A percentile compares a stretch with the other conserved stretches of the same genome.
Evolutionary conservation across 164 flowering plant species (phyloP).

Genomic region (Stephania yunnanensis): DNA sequence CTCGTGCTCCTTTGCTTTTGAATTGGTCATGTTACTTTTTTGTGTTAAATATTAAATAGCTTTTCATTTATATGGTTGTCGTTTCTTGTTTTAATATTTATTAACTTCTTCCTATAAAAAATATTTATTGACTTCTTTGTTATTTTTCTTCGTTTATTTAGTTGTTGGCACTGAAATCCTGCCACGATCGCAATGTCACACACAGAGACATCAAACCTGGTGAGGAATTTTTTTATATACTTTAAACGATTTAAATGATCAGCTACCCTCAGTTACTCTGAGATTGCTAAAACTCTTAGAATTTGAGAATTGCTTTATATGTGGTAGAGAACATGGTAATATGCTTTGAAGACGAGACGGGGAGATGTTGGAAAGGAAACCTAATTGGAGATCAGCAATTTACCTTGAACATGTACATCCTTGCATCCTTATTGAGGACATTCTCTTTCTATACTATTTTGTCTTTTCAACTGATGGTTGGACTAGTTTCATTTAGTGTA

Average conservation of each 20-base stretch:
- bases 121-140: background rate
- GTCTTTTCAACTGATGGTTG: background rate
- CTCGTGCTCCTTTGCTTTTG: too few relatives aligned
- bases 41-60: background rate
- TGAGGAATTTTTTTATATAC: conserved; percentile 27
- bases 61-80: background rate
- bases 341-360: conserved; percentile 81
- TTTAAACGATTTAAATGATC: background rate
- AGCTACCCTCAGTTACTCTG: background rate
- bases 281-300: background rate
- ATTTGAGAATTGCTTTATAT: background rate
- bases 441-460: conserved; percentile 3
- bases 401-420: conserved; percentile 54
- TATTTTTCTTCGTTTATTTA: conserved; percentile 20
- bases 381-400: conserved; percentile 46
- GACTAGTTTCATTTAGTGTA: background rate
- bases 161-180: conserved; percentile 89
- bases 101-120: background rate
- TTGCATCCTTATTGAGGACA: background rate
- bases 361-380: conserved; percentile 63
- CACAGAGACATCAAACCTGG: conserved; percentile 99
- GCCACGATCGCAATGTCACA: conserved; percentile 95
- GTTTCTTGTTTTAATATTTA: background rate
- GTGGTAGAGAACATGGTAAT: conserved; percentile 88
- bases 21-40: background rate